Evolutionary conservation across 495 filamentous ascomycete genomes (phyloP).

Genomic region (Talaromyces thailandensis): DNA sequence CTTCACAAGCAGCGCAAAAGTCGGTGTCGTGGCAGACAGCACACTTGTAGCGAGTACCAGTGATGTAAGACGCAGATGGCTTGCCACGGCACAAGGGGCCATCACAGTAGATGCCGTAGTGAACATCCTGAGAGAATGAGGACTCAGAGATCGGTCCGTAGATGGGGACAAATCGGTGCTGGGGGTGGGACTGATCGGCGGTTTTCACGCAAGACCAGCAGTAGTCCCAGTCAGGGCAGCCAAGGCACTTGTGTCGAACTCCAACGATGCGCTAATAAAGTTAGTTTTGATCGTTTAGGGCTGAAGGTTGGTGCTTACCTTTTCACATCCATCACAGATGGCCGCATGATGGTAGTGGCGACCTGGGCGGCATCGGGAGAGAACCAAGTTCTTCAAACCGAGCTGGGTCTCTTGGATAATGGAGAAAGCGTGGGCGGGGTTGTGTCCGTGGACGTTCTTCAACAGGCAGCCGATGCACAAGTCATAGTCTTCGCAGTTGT

Average conservation of each 20-base stretch:
- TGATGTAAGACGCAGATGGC: conserved; percentile 56
- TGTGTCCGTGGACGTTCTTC: conserved; percentile 75
- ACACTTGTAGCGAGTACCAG: conserved; percentile 89
- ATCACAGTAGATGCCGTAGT: conserved; percentile 89
- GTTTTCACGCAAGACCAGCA: conserved; percentile 68
- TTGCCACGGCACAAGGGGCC: conserved; percentile 74
- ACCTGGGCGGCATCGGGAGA: conserved; percentile 64
- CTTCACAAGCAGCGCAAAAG: conserved; percentile 93
- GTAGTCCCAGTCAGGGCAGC: conserved; percentile 97
- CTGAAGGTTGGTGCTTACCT: conserved; percentile 34
- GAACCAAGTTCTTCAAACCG: conserved; percentile 33
- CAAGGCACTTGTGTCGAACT: conserved; percentile 92
- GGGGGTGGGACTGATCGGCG: conserved; percentile 60
- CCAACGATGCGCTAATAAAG: conserved; percentile 59
- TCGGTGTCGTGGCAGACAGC: conserved; percentile 94
- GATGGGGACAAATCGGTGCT: conserved; percentile 84
- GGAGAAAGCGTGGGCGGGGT: conserved; percentile 77
- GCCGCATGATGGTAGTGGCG: conserved; percentile 76
- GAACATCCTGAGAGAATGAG: conserved; percentile 40
- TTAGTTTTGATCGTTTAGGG: conserved; percentile 16
- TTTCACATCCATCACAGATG: conserved; percentile 91
- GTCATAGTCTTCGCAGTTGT: conserved; percentile 79
- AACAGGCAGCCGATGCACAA: conserved; percentile 78
- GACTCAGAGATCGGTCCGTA: conserved; percentile 66
- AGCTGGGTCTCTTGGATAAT: conserved; percentile 27